These are phyloP conservation scores for Candida qinlingensis DNA, from an alignment of 805 yeast genomes.

Conservation along the genomic window DNA sequence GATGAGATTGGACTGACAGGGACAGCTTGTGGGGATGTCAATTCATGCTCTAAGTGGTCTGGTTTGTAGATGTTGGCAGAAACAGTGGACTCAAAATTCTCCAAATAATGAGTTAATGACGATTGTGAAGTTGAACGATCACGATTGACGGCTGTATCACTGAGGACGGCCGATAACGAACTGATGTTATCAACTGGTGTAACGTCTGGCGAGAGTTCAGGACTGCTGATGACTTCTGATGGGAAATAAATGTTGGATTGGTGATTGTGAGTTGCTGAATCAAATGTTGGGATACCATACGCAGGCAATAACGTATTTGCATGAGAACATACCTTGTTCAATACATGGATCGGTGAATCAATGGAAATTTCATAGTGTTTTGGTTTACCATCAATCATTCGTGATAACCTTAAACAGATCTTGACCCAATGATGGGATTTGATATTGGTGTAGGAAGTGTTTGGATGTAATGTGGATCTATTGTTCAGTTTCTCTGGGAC, in stretches of 20 bases:
- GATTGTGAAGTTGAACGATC: slow-evolving; percentile 28
- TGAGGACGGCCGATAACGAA: slow-evolving; percentile 16
- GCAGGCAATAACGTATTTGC: slow-evolving; percentile 76
- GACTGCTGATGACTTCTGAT: slow-evolving; percentile 8
- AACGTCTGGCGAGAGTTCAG: slow-evolving; percentile 40
- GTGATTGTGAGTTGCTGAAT: slow-evolving; percentile 15
- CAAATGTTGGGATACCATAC: slow-evolving; percentile 36
- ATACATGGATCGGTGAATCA: slow-evolving; percentile 87
- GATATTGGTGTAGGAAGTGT: slow-evolving; percentile 72
- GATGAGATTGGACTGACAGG: slow-evolving; percentile 51
- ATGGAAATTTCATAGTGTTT: slow-evolving; percentile 93
- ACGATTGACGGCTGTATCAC: slow-evolving; percentile 23
- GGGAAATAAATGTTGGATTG: slow-evolving; percentile 37
- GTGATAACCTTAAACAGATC: slow-evolving; percentile 74
- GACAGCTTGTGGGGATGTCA: slow-evolving; percentile 60
- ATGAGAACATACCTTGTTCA: slow-evolving; percentile 74
- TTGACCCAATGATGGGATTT: slow-evolving; percentile 96
- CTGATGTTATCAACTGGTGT: slow-evolving; percentile 35
- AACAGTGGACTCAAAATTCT: slow-evolving; percentile 28
- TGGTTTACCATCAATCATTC: slow-evolving; percentile 58
- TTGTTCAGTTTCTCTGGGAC: slow-evolving; percentile 67
- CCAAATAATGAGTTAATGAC: slow-evolving; percentile 28
- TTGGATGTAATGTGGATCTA: slow-evolving; percentile 67
- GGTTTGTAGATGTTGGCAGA: slow-evolving; percentile 55
- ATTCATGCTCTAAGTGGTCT: slow-evolving; percentile 35